Conservation (phyloP, 768 basidiomycete species). For the Boletus bicolor region DNA sequence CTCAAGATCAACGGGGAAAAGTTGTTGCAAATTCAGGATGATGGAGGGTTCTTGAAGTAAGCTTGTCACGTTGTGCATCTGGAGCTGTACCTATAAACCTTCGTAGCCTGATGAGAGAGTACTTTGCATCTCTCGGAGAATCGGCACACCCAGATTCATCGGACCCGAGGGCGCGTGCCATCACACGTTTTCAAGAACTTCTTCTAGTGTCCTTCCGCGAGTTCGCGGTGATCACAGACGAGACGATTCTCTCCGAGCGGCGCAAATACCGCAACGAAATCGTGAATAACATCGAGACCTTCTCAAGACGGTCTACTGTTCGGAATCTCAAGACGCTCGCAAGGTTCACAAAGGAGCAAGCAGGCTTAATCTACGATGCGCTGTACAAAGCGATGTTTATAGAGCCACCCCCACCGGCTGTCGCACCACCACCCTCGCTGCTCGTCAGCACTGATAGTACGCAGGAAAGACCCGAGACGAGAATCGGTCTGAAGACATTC, state of each 20-base stretch:
- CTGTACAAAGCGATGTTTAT: constrained; percentile 82
- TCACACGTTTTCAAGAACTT: constrained; percentile 96
- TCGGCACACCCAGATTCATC: constrained; percentile 88
- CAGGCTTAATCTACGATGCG: constrained; percentile 88
- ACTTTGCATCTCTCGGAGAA: constrained; percentile 89
- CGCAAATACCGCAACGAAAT: constrained; percentile 85
- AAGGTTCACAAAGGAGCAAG: constrained; percentile 83
- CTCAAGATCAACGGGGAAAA: constrained; percentile 97
- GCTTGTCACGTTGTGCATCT: constrained; percentile 17
- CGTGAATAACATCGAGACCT: constrained; percentile 88
- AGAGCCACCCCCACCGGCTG: constrained; percentile 60
- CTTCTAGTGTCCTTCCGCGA: constrained; percentile 97
- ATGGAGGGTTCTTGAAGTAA: constrained; percentile 93
- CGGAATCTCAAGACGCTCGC: constrained; percentile 80
- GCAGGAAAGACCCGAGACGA: constrained; percentile 83
- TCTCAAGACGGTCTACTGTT: constrained; percentile 88
- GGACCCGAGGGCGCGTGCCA: constrained; percentile 87
- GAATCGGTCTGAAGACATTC: constrained; percentile 85
- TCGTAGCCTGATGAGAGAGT: constrained; percentile 85
- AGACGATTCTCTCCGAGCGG: constrained; percentile 85
- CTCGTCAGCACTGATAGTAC: constrained; percentile 53
- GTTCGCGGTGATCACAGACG: constrained; percentile 94
- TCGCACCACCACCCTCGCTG: constrained; percentile 47
- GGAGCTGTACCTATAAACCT: background rate
- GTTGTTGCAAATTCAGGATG: constrained; percentile 89